Percentiles rank a stretch among this genome's conserved stretches.
Evolutionary conservation across 805 yeast genomes (phyloP).

Genomic region (Saturnispora bothae): DNA sequence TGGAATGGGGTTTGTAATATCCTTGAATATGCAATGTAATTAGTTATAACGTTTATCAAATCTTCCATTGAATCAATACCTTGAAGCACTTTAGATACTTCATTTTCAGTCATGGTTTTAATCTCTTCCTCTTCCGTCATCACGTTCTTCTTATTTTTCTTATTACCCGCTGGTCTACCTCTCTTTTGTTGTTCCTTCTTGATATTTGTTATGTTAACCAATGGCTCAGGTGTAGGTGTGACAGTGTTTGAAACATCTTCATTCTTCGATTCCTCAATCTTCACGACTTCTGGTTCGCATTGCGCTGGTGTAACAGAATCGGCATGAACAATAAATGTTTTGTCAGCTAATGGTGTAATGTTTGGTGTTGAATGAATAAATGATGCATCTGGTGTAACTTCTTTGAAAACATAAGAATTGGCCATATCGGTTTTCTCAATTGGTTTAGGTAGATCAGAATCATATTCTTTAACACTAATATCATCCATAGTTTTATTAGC

Average conservation of each 20-base stretch:
- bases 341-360: constrained; percentile 7
- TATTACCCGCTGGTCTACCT: not conserved
- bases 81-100: constrained; percentile 22
- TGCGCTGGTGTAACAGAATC: not conserved
- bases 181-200: not conserved
- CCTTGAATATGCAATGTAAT: constrained; percentile 85
- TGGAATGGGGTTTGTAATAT: constrained; percentile 81
- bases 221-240: not conserved
- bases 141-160: constrained; percentile 6
- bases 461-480: constrained; percentile 1
- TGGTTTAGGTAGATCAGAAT: constrained; percentile 9
- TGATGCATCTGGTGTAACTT: constrained; percentile 6
- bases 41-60: constrained; percentile 56
- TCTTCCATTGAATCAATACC: constrained; percentile 36
- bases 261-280: not conserved
- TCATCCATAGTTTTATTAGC: constrained; percentile 4
- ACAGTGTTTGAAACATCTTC: not conserved
- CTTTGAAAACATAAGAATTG: constrained; percentile 13
- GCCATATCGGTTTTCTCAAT: constrained; percentile 7
- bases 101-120: constrained; percentile 16
- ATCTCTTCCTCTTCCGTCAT: constrained; percentile 11
- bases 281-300: not conserved
- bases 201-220: not conserved
- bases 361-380: constrained; percentile 6
- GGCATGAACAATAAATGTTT: not conserved